phyloP scores from a whole-genome alignment of 2,329 filamentous ascomycete genomes.

The Myriosclerotinia scirpicola region DNA sequence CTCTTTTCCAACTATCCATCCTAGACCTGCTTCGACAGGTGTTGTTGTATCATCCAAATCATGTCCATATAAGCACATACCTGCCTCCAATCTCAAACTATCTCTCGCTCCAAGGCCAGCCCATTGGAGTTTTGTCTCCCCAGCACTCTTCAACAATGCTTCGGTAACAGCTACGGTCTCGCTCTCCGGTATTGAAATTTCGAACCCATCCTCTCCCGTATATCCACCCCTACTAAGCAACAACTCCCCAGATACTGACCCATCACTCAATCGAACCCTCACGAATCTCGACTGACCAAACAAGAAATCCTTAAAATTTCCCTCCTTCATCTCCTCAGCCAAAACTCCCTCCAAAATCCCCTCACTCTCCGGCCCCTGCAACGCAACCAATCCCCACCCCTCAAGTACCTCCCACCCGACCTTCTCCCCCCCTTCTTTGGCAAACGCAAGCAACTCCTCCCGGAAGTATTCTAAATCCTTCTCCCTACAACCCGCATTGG shows the following conservation, averaged over 20 bases:
- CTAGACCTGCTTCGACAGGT: constrained; percentile 63
- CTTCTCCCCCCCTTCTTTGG: constrained; percentile 53
- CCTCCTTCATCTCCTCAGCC: constrained; percentile 45
- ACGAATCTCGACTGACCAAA: constrained; percentile 76
- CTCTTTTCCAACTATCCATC: constrained; percentile 83
- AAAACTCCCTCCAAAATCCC: constrained; percentile 67
- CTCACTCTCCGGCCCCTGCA: constrained; percentile 81
- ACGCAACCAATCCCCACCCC: constrained; percentile 75
- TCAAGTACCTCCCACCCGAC: constrained; percentile 70
- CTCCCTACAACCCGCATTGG: constrained; percentile 87
- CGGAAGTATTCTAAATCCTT: constrained; percentile 82
- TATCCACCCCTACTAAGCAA: constrained; percentile 89
- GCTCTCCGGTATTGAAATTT: constrained; percentile 77
- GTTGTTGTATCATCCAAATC: constrained; percentile 81
- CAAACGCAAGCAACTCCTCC: constrained; percentile 64
- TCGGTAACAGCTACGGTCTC: constrained; percentile 67
- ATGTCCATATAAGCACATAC: constrained; percentile 99
- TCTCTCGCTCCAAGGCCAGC: constrained; percentile 90
- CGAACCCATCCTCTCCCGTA: constrained; percentile 97
- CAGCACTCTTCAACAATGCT: constrained; percentile 53
- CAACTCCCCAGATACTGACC: constrained; percentile 50
- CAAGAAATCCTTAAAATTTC: constrained; percentile 66
- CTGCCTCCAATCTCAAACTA: constrained; percentile 88
- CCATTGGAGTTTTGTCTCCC: constrained; percentile 64
- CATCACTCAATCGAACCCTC: constrained; percentile 61